Percentiles rank a stretch among this genome's conserved stretches.
Evolutionary conservation across 2,329 filamentous ascomycete genomes (phyloP).

Genomic region (Diaporthe australafricana): DNA sequence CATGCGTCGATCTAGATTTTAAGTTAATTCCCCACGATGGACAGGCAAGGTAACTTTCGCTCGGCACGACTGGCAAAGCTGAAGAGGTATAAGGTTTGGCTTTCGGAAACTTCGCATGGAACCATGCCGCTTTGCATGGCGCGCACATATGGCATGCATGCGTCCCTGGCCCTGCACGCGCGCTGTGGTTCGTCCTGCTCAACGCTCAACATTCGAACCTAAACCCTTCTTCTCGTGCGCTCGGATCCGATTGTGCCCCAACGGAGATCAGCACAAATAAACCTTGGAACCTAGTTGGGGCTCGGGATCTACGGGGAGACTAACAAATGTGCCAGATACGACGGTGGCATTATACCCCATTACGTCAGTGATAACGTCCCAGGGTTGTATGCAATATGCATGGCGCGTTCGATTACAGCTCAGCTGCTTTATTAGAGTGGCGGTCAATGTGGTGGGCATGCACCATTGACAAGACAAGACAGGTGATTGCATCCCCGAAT

Average conservation of each 20-base stretch:
- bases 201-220: constrained; percentile 12
- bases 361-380: constrained; percentile 7
- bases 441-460: constrained; percentile 5
- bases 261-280: constrained; percentile 7
- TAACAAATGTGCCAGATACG: constrained; percentile 16
- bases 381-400: not conserved
- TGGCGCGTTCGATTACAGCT: not conserved
- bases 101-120: constrained; percentile 26
- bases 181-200: constrained; percentile 19
- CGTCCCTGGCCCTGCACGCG: not conserved
- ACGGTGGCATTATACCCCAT: not conserved
- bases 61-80: not conserved
- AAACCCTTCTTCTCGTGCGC: not conserved
- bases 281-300: not conserved
- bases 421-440: constrained; percentile 1
- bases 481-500: not conserved
- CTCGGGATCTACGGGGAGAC: constrained; percentile 8
- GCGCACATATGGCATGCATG: constrained; percentile 6
- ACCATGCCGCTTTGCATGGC: constrained; percentile 13
- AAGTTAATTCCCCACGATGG: not conserved
- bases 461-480: constrained; percentile 12
- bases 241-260: constrained; percentile 18
- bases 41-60: not conserved
- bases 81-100: not conserved
- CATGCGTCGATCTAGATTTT: not conserved